Conservation (phyloP, 805 yeast genomes). For the Cyberlindnera saturnus region DNA sequence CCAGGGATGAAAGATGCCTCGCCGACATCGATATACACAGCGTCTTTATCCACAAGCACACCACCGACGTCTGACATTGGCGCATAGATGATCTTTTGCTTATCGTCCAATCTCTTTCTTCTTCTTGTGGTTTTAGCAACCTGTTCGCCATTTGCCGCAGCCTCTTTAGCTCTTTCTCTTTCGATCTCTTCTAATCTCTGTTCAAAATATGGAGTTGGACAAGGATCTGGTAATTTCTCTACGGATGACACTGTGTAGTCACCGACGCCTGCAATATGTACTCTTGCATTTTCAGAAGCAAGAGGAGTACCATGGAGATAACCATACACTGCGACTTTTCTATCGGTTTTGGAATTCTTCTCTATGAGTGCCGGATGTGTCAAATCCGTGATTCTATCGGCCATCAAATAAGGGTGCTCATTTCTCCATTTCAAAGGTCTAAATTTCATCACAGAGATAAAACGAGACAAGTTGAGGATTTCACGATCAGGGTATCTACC, state of each 20-base stretch:
- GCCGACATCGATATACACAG: slow-evolving; percentile 77
- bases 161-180: slow-evolving; percentile 62
- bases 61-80: slow-evolving; percentile 99
- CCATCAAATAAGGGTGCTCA: slow-evolving; percentile 91
- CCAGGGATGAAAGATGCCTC: slow-evolving; percentile 53
- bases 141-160: slow-evolving; percentile 54
- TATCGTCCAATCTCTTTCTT: slow-evolving; percentile 88
- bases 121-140: slow-evolving; percentile 64
- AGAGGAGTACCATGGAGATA: slow-evolving; percentile 92
- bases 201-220: slow-evolving; percentile 93
- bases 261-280: slow-evolving; percentile 95
- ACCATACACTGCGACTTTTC: slow-evolving; percentile 90
- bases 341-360: slow-evolving; percentile 73
- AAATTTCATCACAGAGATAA: slow-evolving; percentile 95
- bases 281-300: slow-evolving; percentile 57
- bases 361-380: slow-evolving; percentile 87
- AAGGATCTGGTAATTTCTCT: slow-evolving; percentile 95
- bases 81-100: slow-evolving; percentile 90
- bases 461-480: slow-evolving; percentile 82
- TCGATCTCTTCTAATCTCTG: slow-evolving; percentile 78
- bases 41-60: slow-evolving; percentile 92
- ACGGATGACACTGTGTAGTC: slow-evolving; percentile 71
- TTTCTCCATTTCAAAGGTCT: slow-evolving; percentile 99
- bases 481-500: slow-evolving; percentile 98
- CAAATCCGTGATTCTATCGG: slow-evolving; percentile 87